Evolutionary conservation across 495 filamentous ascomycete species (phyloP), one percentile per base, ranked within the genome.

Genomic region (Tricharina praecox): DNA sequence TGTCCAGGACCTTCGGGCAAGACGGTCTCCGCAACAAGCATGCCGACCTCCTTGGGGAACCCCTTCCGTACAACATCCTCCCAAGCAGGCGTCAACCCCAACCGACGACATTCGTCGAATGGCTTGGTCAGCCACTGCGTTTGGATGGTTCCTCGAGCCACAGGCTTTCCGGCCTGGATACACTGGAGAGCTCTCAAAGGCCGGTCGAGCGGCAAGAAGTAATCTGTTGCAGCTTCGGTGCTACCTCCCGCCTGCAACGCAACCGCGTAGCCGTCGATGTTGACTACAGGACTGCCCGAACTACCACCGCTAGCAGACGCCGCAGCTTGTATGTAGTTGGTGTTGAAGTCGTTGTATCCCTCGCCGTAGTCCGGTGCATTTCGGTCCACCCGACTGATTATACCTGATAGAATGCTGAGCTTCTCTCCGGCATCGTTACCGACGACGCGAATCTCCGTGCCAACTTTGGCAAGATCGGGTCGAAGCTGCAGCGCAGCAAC

Each of bases 381-480:
- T 44, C 90, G 74, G 56, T 99, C 90, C 49, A 96, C 67, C 49
- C 90, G 75, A 69, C 85, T 93, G 59, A 99, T 99, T 23, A 99
- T 87, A 51, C 90, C 90, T 10, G 92, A 96, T 28, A 96, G 69
- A 58, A 99, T 99, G 66, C 85, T 93, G 47, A 99, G 77, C 69
- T 99, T 99, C 61, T 99, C 90, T 40, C 90, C 90, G 33, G 90
- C 90, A 68, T 99, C 90, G 61, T 99, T 99, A 66, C 90, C 90
- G 13, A 99, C 90, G 3, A 99, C 92, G 51, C 92, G 69, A 52
- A 99, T 95, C 64, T 96, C 90, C 2, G 77, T 75, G 21, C 90
- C 90, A 24, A 97, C 90, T 40, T 64, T 58, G 45, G 82, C 82
- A 45, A 81, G 75, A 56, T 94, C 86, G n/a, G 90, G 90, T 28